Evolutionary conservation across 2,329 filamentous ascomycete species (phyloP).

Genomic region (Alternaria sp.): DNA sequence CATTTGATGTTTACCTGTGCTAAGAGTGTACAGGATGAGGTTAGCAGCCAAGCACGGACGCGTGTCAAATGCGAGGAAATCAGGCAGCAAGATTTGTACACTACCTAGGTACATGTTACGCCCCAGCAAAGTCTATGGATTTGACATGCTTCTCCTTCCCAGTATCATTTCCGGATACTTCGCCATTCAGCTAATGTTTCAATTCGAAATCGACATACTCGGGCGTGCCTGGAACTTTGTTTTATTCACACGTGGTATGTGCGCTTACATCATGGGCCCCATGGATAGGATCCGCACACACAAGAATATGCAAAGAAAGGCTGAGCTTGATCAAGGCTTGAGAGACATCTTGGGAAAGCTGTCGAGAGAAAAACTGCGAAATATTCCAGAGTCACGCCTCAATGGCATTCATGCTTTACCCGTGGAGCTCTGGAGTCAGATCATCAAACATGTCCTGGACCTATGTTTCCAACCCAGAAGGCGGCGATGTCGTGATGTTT

Average conservation of each 20-base stretch:
- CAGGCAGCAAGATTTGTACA: conserved; percentile 1
- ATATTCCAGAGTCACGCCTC: background rate
- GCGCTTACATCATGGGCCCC: background rate
- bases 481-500: background rate
- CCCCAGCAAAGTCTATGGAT: background rate
- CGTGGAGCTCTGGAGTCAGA: background rate
- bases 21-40: background rate
- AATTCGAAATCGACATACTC: background rate
- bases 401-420: background rate
- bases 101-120: background rate
- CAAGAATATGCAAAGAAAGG: background rate
- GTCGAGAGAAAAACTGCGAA: background rate
- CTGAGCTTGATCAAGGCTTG: background rate
- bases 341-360: background rate
- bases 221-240: background rate
- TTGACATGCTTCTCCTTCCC: background rate
- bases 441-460: background rate
- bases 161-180: background rate
- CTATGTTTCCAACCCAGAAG: background rate
- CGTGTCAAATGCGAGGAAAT: background rate
- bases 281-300: background rate
- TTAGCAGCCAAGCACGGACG: background rate
- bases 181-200: background rate
- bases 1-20: background rate
- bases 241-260: background rate